These are phyloP conservation scores for Colletotrichum cereale DNA, from an alignment of 2,329 filamentous ascomycete species.

Conservation along the genomic window DNA sequence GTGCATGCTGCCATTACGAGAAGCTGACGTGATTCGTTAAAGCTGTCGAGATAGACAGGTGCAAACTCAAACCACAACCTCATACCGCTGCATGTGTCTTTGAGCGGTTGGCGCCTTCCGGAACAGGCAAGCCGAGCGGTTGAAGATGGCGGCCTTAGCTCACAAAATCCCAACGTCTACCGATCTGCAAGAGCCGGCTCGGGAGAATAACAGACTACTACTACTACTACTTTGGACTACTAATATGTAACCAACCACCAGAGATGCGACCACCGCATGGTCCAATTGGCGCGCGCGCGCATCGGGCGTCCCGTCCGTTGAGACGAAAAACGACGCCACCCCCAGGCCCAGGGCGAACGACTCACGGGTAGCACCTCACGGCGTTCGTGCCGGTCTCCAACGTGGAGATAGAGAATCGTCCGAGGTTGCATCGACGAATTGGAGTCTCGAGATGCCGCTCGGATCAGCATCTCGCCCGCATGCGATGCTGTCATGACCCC, in stretches of 20 bases:
- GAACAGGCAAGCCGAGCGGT: background rate
- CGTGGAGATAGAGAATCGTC: background rate
- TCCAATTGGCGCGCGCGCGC: conserved; percentile 1
- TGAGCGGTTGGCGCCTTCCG: background rate
- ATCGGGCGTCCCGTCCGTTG: background rate
- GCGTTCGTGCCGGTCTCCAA: conserved; percentile 1
- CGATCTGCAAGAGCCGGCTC: background rate
- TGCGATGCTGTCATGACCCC: conserved; percentile 16
- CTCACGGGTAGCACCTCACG: background rate
- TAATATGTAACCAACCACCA: background rate
- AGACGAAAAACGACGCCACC: background rate
- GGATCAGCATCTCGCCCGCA: conserved; percentile 14
- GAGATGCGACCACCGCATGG: background rate
- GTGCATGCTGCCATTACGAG: background rate
- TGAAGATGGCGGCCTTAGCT: background rate
- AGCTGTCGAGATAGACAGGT: background rate
- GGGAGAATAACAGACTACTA: background rate
- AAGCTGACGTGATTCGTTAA: background rate
- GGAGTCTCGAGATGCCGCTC: background rate
- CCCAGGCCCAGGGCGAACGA: background rate
- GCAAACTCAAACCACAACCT: background rate
- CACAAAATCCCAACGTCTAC: background rate
- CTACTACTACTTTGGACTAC: too few species aligned
- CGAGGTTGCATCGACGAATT: conserved; percentile 7
- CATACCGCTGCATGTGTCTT: too few species aligned